Base-by-base conservation (phyloP, 1,139 yeast genomes). In the Meyerozyma athensensis region DNA sequence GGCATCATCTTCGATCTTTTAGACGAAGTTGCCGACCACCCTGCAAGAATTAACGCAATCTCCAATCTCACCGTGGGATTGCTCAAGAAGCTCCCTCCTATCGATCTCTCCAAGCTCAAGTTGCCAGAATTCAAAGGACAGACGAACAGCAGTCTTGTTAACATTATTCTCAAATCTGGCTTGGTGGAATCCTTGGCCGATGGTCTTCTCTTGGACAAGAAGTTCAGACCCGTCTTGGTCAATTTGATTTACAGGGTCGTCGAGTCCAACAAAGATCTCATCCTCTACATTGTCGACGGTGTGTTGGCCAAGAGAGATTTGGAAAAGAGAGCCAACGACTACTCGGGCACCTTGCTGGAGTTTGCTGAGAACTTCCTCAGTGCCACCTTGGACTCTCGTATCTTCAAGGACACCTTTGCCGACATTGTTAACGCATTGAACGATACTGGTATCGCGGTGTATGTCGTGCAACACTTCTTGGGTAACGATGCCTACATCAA, bases 391-490 rank as follows among this genome's bases (percentile, higher is more conserved):
- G 46, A 53, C 21, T 65, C 72, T 2, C 39, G 51, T n/a, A 21
- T 59, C 4, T 56, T 67, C 36, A 49, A 49, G 24, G 42, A 47
- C 31, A 46, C 60, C 4, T 51, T 66, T 18, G 49, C 47, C 19
- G 68, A 59, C 37, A 47, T 57, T 7, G 49, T 65, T 33, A 52
- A 55, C 35, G 69, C 74, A 4, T 60, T 70, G 41, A 70, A 70
- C 50, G 66, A 68, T 42, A 68, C 75, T 7, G 72, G 69, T 7
- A 53, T 70, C 37, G 61, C 61, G n/a, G 66, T 64, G 17, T 65
- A 68, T 47, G 54, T 61, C 5, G 50, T 65, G 20, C 67, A 70
- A 48, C 45, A 62, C 35, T 57, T 67, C 44, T 44, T 70, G 34
- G 59, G 68, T 8, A 55, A 61, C 40, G 65, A 61, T 35, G 50